phyloP scores from a whole-genome alignment of 2,329 filamentous ascomycete species.

The Fusarium buxicola region DNA sequence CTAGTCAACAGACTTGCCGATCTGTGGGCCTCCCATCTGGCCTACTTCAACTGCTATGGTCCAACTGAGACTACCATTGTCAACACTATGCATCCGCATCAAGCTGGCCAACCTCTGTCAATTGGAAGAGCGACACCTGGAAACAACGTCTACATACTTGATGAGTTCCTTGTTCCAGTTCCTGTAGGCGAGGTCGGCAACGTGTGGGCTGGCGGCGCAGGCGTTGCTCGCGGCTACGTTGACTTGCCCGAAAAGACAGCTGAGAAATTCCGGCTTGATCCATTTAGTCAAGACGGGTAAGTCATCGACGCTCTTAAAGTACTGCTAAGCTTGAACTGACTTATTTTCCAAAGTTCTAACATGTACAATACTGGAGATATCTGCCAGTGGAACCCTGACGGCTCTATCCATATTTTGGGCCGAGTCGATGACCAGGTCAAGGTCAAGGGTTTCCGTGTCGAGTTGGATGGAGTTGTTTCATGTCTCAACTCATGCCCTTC shows the following conservation, averaged over 20 bases:
- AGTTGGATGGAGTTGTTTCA: slow-evolving; percentile 67
- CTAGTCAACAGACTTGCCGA: slow-evolving; percentile 57
- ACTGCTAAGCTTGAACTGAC: background rate
- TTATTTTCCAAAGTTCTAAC: slow-evolving; percentile 35
- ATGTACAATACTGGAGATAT: slow-evolving; percentile 73
- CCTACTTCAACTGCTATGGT: slow-evolving; percentile 68
- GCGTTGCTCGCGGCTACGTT: slow-evolving; percentile 67
- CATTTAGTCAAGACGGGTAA: slow-evolving; percentile 63
- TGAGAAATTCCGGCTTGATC: slow-evolving; percentile 61
- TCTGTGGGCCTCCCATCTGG: slow-evolving; percentile 61
- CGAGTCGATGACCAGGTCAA: slow-evolving; percentile 71
- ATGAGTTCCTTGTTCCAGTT: slow-evolving; percentile 58
- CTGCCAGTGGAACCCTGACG: slow-evolving; percentile 63
- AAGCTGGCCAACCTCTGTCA: slow-evolving; percentile 59
- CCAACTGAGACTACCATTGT: slow-evolving; percentile 71
- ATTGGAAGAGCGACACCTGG: slow-evolving; percentile 69
- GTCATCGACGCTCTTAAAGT: slow-evolving; percentile 17
- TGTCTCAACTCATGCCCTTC: slow-evolving; percentile 58
- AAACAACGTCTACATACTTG: slow-evolving; percentile 66
- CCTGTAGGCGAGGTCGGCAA: slow-evolving; percentile 60
- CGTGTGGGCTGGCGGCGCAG: slow-evolving; percentile 67
- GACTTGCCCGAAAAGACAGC: slow-evolving; percentile 64
- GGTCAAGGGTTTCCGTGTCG: slow-evolving; percentile 71
- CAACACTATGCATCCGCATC: slow-evolving; percentile 59
- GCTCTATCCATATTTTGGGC: slow-evolving; percentile 66